Evolutionary conservation across 257 asterid genomes (phyloP), one percentile per base, ranked within the genome.

Genomic region (Salvia rosmarinus): DNA sequence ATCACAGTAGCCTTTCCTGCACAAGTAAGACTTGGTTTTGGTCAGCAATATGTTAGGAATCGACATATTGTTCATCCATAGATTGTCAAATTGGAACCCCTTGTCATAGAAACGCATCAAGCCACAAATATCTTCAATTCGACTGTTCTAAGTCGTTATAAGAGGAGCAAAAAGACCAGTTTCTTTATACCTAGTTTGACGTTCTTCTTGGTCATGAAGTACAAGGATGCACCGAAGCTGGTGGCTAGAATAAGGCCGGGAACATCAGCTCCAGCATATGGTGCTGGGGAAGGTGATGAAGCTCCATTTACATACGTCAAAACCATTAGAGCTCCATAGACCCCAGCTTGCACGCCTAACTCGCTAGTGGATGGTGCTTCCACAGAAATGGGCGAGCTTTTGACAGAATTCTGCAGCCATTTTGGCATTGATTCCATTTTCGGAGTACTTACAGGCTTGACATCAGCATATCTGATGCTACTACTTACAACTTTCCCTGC

Each of bases 341-440:
- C 98, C 43, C 97, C 98, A 30, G 95, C 98, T 75, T 95, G 98
- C 62, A 95, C 79, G n/a, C 98, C 98, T 56, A 95, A 59, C 78
- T 88, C 96, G 50, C 77, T 80, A 13, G 96, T 79, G 43, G 97
- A 84, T 42, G 99, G 99, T 54, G 96, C 71, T 82, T 90, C 96
- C 34, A 92, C 82, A 35, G 92, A 76, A 68, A 91, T 34, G 19
- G 88, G 88, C 1, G 91, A 63, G 67, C 75, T 79, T 79, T 80
- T 88, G 17, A 85, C 82, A 34, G 87, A 81, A 72, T 63, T 73
- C 80, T 88, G 94, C 64, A 95, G 83, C 99, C 98, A 95, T 80
- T 88, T 86, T 21, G 96, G 96, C 90, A 89, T 85, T 74, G 96
- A 72, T 46, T 84, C 83, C 81, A 84, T 77, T 61, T 81, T 80